These are phyloP conservation scores for Boletellus emodensis DNA, from an alignment of 768 basidiomycete genomes.

Conservation along the genomic window DNA sequence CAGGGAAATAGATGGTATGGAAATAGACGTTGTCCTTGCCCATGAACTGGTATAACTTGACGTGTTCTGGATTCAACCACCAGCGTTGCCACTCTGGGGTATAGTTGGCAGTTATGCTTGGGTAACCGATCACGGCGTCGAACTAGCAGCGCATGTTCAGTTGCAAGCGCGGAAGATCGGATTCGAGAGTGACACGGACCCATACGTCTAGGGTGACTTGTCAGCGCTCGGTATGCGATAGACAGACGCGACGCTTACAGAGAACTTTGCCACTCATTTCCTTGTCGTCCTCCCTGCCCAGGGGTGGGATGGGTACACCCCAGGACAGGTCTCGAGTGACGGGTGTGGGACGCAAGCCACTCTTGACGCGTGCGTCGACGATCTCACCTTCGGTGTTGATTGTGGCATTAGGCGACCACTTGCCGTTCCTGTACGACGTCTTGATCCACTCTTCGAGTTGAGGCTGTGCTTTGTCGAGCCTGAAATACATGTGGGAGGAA, in stretches of 20 bases:
- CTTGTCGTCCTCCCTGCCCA: constrained; percentile 65
- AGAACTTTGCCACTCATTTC: constrained; percentile 94
- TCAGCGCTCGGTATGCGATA: constrained; percentile 6
- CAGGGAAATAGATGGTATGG: constrained; percentile 94
- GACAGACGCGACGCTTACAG: constrained; percentile 53
- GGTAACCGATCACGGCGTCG: constrained; percentile 95
- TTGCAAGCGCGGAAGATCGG: neutral
- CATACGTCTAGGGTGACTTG: constrained; percentile 67
- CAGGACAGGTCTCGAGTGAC: constrained; percentile 92
- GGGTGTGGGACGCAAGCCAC: constrained; percentile 82
- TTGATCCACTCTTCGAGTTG: constrained; percentile 86
- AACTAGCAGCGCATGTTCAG: constrained; percentile 51
- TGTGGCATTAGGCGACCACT: constrained; percentile 91
- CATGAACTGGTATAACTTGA: constrained; percentile 97
- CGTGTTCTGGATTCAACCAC: constrained; percentile 93
- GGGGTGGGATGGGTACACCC: constrained; percentile 89
- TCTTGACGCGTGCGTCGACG: constrained; percentile 82
- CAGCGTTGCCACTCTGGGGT: constrained; percentile 93
- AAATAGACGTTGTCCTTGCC: constrained; percentile 99
- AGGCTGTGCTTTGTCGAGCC: constrained; percentile 78
- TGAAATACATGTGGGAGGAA: constrained; percentile 90
- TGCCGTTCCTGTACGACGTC: constrained; percentile 70
- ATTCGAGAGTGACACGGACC: constrained; percentile 47
- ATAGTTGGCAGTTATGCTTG: constrained; percentile 94
- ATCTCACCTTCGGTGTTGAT: constrained; percentile 86